Conservation (phyloP, 108 stramenopile species). For the Nitzschia sp. region DNA sequence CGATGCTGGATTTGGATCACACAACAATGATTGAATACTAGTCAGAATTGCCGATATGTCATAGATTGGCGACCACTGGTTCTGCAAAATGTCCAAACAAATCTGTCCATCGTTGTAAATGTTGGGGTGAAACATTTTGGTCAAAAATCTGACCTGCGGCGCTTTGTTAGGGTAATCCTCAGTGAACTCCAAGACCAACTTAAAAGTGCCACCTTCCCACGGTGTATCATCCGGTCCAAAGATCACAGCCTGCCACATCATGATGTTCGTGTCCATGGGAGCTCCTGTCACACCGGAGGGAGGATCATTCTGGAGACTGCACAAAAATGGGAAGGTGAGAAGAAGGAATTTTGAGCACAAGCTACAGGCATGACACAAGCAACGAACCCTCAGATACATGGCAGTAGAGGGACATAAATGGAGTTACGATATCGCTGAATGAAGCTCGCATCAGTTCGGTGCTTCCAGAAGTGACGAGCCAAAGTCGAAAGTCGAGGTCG, state of each 20-base stretch:
- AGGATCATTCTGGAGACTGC: constrained; percentile 96
- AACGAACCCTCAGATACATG: too few species aligned
- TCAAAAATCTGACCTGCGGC: constrained; percentile 95
- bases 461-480: too few species aligned
- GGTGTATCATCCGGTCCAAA: constrained; percentile 99
- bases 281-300: constrained; percentile 98
- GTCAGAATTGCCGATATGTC: constrained; percentile 99
- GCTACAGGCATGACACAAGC: not conserved
- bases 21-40: constrained; percentile 97
- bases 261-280: constrained; percentile 98
- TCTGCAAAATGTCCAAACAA: constrained; percentile 99
- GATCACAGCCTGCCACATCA: constrained; percentile 97
- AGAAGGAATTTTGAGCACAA: not conserved
- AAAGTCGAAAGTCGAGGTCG: not conserved
- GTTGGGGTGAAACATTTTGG: constrained; percentile 99
- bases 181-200: constrained; percentile 95
- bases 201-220: constrained; percentile 98
- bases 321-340: constrained; percentile 1
- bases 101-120: constrained; percentile 99
- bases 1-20: constrained; percentile 99
- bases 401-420: too few species aligned
- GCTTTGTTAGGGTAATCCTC: constrained; percentile 99
- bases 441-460: too few species aligned
- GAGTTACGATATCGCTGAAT: too few species aligned
- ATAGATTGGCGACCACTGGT: constrained; percentile 99